These are phyloP conservation scores for Phlebiopsis flavidoalba DNA, from an alignment of 768 basidiomycete genomes.

Conservation along the genomic window DNA sequence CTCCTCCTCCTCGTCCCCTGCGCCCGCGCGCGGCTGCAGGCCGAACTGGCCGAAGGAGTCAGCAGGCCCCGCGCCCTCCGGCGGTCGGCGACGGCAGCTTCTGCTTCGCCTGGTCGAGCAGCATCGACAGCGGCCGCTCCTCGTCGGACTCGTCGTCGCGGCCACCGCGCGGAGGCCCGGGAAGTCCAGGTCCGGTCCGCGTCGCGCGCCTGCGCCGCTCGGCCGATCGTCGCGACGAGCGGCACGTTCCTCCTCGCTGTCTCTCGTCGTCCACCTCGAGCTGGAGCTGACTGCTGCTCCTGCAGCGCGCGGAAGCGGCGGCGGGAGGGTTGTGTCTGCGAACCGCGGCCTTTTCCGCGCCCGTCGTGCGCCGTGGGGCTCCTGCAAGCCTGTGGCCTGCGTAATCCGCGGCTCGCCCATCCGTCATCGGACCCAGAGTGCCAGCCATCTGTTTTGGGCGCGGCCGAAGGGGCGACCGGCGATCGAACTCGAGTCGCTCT, in stretches of 20 bases:
- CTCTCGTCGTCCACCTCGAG: conserved; percentile 31
- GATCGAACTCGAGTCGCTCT: conserved; percentile 43
- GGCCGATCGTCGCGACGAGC: conserved; percentile 56
- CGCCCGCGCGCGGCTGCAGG: neutral
- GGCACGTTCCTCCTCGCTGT: conserved; percentile 83
- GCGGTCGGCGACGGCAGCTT: conserved; percentile 37
- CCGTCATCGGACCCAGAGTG: conserved; percentile 59
- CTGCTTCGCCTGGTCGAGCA: conserved; percentile 45
- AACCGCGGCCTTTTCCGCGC: conserved; percentile 54
- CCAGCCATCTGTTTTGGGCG: conserved; percentile 16
- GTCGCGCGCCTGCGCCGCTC: conserved; percentile 45
- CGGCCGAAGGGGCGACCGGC: neutral
- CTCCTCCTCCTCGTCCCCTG: conserved; percentile 27
- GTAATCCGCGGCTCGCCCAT: conserved; percentile 14
- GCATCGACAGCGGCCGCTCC: conserved; percentile 62
- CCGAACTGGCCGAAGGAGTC: conserved; percentile 9
- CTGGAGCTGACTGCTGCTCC: conserved; percentile 10
- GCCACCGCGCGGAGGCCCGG: conserved; percentile 21
- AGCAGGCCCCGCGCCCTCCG: conserved; percentile 26
- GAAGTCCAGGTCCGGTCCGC: conserved; percentile 2
- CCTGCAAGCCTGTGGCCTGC: conserved; percentile 8
- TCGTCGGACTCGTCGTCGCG: conserved; percentile 56
- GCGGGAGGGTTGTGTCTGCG: conserved; percentile 26
- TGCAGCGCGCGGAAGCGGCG: conserved; percentile 10
- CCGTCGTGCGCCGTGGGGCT: conserved; percentile 43